phyloP scores from a whole-genome alignment of 768 basidiomycete species.

The Tephrocybe sp. region DNA sequence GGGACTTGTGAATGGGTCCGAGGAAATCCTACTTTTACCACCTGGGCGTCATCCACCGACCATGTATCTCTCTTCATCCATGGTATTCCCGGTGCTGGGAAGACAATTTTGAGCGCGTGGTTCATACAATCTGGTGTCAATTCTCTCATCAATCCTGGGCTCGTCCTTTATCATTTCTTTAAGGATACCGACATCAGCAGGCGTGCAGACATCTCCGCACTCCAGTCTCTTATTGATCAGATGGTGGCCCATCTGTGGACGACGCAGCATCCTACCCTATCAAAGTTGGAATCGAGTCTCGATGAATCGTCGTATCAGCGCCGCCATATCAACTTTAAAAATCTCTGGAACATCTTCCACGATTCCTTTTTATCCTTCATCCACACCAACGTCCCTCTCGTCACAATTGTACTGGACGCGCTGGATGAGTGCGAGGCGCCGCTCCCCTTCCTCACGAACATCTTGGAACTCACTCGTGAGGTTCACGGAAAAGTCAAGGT shows the following conservation, averaged over 20 bases:
- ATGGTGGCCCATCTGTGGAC: not conserved
- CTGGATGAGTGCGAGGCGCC: not conserved
- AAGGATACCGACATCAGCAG: not conserved
- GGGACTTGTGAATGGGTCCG: constrained; percentile 14
- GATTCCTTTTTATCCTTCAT: no score
- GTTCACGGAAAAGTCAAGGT: not conserved
- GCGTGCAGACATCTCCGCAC: not conserved
- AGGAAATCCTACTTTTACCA: not conserved
- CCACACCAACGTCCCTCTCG: not conserved
- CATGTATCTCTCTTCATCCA: constrained; percentile 3
- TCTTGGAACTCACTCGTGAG: not conserved
- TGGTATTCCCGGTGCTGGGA: constrained; percentile 8
- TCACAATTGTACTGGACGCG: not conserved
- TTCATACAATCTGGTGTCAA: not conserved
- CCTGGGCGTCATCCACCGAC: not conserved
- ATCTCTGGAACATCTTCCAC: not conserved
- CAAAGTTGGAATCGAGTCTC: not conserved
- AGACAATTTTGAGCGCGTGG: constrained; percentile 13
- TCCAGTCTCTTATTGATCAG: not conserved
- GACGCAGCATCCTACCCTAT: not conserved
- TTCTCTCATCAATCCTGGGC: not conserved
- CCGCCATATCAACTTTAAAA: not conserved
- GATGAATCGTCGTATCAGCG: not conserved
- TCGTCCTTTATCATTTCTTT: constrained; percentile 12
- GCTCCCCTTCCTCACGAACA: not conserved